Evolutionary conservation across 805 yeast genomes (phyloP).

Genomic region (Saccharomycopsis lassenensis): DNA sequence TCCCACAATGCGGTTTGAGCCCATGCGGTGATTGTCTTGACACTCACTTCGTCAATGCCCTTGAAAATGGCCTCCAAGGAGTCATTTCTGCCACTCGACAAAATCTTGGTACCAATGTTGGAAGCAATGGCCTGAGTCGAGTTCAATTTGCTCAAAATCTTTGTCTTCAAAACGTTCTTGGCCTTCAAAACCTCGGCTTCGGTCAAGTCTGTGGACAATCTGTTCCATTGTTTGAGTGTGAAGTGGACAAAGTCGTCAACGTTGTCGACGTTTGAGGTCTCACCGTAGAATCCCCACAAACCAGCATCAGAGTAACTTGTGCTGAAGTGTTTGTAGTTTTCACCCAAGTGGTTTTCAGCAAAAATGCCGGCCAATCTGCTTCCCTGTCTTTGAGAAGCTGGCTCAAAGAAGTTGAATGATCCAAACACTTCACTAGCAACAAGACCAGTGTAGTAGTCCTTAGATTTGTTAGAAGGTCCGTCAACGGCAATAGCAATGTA

Average conservation of each 20-base stretch:
- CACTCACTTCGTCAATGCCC: slow-evolving; percentile 52
- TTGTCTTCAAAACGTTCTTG: slow-evolving; percentile 59
- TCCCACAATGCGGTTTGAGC: slow-evolving; percentile 72
- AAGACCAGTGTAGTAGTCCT: slow-evolving; percentile 57
- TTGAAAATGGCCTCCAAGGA: slow-evolving; percentile 49
- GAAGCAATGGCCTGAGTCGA: slow-evolving; percentile 41
- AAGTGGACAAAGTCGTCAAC: slow-evolving; percentile 75
- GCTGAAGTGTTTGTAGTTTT: slow-evolving; percentile 62
- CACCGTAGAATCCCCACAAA: slow-evolving; percentile 73
- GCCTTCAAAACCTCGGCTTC: slow-evolving; percentile 73
- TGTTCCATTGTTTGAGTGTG: slow-evolving; percentile 79
- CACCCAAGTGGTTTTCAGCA: slow-evolving; percentile 63
- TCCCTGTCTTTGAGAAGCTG: slow-evolving; percentile 47
- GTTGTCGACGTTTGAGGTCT: slow-evolving; percentile 44
- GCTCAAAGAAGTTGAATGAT: slow-evolving; percentile 42
- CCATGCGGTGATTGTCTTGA: slow-evolving; percentile 56
- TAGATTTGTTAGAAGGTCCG: slow-evolving; percentile 56
- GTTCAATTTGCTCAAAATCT: slow-evolving; percentile 39
- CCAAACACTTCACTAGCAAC: slow-evolving; percentile 62
- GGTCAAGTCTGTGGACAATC: slow-evolving; percentile 63
- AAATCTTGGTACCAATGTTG: slow-evolving; percentile 47
- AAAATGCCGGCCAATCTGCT: slow-evolving; percentile 62
- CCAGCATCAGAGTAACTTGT: slow-evolving; percentile 66
- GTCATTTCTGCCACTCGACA: slow-evolving; percentile 51
- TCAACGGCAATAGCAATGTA: slow-evolving; percentile 66